Evolutionary conservation across 176 grass and related monocot genomes (phyloP).

Genomic region (Carex cristatella): DNA sequence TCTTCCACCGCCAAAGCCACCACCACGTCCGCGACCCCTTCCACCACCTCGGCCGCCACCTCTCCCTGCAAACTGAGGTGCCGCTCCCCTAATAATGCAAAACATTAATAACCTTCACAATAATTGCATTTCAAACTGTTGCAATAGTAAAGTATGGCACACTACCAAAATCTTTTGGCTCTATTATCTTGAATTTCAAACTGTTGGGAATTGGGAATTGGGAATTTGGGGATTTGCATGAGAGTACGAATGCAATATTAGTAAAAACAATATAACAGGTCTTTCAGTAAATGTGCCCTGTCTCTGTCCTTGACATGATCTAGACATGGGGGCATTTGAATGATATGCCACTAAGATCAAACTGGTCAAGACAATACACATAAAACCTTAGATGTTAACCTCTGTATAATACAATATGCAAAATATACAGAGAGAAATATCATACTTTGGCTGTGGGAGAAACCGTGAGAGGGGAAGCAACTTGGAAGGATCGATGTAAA

Average conservation of each 20-base stretch:
- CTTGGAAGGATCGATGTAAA: constrained; percentile 83
- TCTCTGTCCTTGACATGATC: not conserved
- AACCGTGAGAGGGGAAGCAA: constrained; percentile 84
- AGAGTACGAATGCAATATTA: no score
- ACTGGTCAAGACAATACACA: not conserved
- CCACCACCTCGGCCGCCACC: constrained; percentile 66
- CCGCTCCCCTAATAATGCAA: constrained; percentile 45
- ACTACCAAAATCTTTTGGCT: no score
- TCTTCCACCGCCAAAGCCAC: constrained; percentile 26
- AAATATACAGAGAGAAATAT: constrained; percentile 1
- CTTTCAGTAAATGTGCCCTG: not conserved
- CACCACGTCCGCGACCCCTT: constrained; percentile 29
- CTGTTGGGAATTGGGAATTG: no score
- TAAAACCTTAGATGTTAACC: not conserved
- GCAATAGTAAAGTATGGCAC: not conserved
- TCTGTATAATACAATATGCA: not conserved
- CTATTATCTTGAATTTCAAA: no score
- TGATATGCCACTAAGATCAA: not conserved
- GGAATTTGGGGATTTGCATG: no score
- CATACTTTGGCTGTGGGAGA: constrained; percentile 84
- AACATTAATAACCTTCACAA: constrained; percentile 10
- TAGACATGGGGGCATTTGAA: not conserved
- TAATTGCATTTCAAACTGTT: not conserved
- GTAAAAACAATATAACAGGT: no score
- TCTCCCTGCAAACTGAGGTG: constrained; percentile 28